Evolutionary conservation across 768 basidiomycete genomes (phyloP), one percentile per base, ranked within the genome.

Genomic region (Paxillus ammoniavirescens): DNA sequence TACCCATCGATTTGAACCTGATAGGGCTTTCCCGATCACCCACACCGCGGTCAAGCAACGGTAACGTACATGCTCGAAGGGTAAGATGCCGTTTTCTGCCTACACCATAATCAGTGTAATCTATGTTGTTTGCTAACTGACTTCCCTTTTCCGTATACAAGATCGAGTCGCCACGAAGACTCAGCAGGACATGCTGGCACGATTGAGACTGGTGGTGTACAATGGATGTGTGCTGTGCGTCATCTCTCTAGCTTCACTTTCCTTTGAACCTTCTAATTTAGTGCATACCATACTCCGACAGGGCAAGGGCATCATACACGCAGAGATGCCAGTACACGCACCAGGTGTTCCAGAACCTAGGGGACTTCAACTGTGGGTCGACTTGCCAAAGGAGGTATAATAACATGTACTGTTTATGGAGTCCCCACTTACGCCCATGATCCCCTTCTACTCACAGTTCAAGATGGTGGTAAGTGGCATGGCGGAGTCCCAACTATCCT

Each of bases 1-100:
- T 8, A 49, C 28, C 46, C 43, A 28, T 42, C 17, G 8, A 15
- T 15, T 6, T 26, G 28, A 8, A 13, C 23, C 46, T 37, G n/a
- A 17, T 53, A 88, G 86, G 89, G 91, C 3, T 93, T 96, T 63
- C 91, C 92, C 12, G 95, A 97, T 66, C 94, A 96, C 66, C 93
- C 94, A 3, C 94, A 95, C 68, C 80, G 93, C 15, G 94, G 93
- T 4, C 93, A 94, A 68, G 86, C 86, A 4, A 91, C 88, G 2
- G 86, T 91, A 4, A 94, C 93, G 0, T 96, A 96, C 69, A 87
- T 97, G 84, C 75, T 93, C 0, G 78, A 91, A 73, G 93, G 91
- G 82, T 86, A 64, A 31, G 72, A 17, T 18, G 8, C 30, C 28
- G 0, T 30, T 41, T 14, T 8, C 4, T 7, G 26, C 23, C 6